Evolutionary conservation across 495 filamentous ascomycete species (phyloP).

Genomic region (Astrothelium subdiscretum): DNA sequence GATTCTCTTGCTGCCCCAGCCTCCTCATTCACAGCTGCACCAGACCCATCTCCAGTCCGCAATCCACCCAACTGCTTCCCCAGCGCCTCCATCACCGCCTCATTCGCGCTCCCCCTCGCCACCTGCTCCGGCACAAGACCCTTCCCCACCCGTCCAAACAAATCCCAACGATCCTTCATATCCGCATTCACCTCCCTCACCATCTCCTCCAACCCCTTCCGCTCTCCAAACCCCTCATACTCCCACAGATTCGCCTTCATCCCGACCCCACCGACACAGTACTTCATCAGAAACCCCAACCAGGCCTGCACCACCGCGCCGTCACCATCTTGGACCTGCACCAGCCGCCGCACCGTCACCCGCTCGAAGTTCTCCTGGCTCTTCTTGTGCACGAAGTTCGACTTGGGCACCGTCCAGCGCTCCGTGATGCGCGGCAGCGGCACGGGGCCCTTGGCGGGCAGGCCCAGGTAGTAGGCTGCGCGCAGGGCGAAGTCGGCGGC

Average conservation of each 20-base stretch:
- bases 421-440: conserved; percentile 79
- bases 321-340: conserved; percentile 89
- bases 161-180: conserved; percentile 6
- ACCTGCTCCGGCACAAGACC: not conserved
- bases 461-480: conserved; percentile 83
- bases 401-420: conserved; percentile 86
- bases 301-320: conserved; percentile 79
- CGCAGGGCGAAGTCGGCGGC: conserved; percentile 91
- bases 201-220: conserved; percentile 19
- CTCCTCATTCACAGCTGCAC: not conserved
- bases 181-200: conserved; percentile 20
- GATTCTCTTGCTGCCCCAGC: not conserved
- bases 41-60: not conserved
- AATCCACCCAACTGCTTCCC: not conserved
- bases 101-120: not conserved
- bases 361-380: conserved; percentile 95
- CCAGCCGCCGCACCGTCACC: conserved; percentile 70
- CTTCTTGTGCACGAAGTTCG: conserved; percentile 91
- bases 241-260: conserved; percentile 99
- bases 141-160: conserved; percentile 9
- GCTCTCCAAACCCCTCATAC: conserved; percentile 47
- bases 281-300: conserved; percentile 82
- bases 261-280: conserved; percentile 85
- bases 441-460: conserved; percentile 76
- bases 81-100: not conserved